Evolutionary conservation across 768 basidiomycete genomes (phyloP), one percentile per base, ranked within the genome.

Genomic region (Rhizopogon sp.): DNA sequence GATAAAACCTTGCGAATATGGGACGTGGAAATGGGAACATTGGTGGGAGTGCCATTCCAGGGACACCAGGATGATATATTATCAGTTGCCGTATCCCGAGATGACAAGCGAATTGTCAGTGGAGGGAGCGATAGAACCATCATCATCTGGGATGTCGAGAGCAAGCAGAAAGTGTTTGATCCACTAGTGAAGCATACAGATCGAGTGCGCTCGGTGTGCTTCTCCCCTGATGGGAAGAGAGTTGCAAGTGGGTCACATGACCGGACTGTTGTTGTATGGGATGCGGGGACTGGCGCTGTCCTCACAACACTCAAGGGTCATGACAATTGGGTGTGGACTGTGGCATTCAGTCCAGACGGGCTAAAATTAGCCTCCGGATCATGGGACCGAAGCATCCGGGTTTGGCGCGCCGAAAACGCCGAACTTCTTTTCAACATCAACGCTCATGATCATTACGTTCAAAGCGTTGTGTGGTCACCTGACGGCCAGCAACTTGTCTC

Each of bases 361-460:
- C 85, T 84, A 69, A 80, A 71, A 60, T 72, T 89, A 31, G 87
- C 87, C 2, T 89, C 88, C 0, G 87, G 88, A 8, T 93, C 94
- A 0, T 96, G 98, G 70, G 96, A 98, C 73, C 83, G 88, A 56
- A 85, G 87, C 66, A 93, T 98, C 64, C 77, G 95, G 64, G 93
- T 94, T 65, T 64, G 82, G 35, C 2, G 35, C 1, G 10, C 35
- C 35, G 35, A 35, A 13, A 11, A 35, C 35, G 9, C 11, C 35
- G 35, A 35, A 11, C 35, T 35, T 2, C 1, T 35, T 35, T 9
- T 35, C 10, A 8, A 35, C 2, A 35, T 35, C 35, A 3, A 35
- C 35, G 35, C 35, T 10, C 35, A 35, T 9, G 9, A 35, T 10
- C 1, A 35, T 35, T 35, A 3, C 9, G 11, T 35, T 35, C 9